These are phyloP conservation scores for Forsythia viridissima DNA, from an alignment of 257 asterid genomes.

Conservation along the genomic window DNA sequence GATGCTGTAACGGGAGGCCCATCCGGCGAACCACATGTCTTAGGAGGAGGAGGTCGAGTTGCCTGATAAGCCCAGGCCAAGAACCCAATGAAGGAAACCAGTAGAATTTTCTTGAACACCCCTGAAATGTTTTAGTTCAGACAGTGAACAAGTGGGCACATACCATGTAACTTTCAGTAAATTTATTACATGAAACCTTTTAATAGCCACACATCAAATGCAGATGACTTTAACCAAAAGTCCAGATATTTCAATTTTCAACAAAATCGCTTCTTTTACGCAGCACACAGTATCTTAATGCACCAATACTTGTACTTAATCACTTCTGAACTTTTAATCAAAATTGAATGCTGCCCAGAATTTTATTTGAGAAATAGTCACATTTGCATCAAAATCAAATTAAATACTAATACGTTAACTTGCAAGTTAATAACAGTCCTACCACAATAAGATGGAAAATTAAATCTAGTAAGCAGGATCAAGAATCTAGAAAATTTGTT, in stretches of 20 bases:
- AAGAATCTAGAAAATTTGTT: background rate
- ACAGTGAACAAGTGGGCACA: background rate
- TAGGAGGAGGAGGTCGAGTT: slow-evolving; percentile 68
- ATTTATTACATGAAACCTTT: background rate
- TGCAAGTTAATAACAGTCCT: background rate
- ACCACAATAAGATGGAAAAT: background rate
- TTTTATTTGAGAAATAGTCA: background rate
- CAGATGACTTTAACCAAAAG: background rate
- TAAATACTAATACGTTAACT: background rate
- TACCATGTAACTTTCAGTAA: background rate
- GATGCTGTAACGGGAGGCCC: slow-evolving; percentile 77
- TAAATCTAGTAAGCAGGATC: background rate
- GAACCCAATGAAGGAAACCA: slow-evolving; percentile 56
- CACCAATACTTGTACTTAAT: background rate
- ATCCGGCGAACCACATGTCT: slow-evolving; percentile 55
- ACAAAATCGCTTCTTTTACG: too few species aligned
- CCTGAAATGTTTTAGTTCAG: slow-evolving; percentile 47
- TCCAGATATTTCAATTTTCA: background rate
- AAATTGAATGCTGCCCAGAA: background rate
- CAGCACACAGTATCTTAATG: background rate
- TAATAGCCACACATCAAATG: background rate
- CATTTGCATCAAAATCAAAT: background rate
- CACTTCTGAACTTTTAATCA: background rate
- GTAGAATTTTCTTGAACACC: slow-evolving; percentile 51
- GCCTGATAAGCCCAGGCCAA: slow-evolving; percentile 81